Conservation (phyloP, 768 basidiomycete species). For the Lactarius sp. region DNA sequence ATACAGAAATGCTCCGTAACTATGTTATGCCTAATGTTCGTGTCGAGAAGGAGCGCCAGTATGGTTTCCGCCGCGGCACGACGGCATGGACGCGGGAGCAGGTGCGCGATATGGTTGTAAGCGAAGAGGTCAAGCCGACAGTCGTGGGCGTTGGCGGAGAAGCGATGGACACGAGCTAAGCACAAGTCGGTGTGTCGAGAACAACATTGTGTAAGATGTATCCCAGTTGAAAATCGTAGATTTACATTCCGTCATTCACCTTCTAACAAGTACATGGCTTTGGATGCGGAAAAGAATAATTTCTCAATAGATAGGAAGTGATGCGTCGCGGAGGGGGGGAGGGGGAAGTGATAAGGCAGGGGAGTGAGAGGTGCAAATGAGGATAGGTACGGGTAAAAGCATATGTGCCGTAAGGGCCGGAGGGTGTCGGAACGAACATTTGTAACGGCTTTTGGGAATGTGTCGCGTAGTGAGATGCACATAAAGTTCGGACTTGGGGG, state of each 20-base stretch:
- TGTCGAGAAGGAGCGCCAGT: conserved; percentile 65
- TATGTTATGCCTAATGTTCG: conserved; percentile 88
- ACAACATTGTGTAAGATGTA: conserved; percentile 7
- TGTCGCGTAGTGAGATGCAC: neutral
- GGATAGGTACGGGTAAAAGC: neutral
- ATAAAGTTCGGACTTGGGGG: neutral
- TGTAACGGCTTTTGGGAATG: neutral
- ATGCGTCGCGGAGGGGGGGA: neutral
- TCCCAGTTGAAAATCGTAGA: conserved; percentile 9
- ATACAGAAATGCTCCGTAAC: conserved; percentile 92
- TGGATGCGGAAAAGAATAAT: conserved; percentile 5
- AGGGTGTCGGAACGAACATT: neutral
- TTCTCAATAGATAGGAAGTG: conserved; percentile 10
- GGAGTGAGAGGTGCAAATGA: neutral
- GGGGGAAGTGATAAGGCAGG: neutral
- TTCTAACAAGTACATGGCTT: conserved; percentile 14
- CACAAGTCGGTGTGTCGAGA: neutral
- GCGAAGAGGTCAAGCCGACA: conserved; percentile 58
- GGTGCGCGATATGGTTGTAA: conserved; percentile 65
- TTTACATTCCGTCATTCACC: neutral
- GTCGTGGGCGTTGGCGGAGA: conserved; percentile 41
- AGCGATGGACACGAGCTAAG: conserved; percentile 77
- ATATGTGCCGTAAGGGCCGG: neutral
- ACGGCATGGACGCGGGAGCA: conserved; percentile 85
- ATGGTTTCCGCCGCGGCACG: conserved; percentile 74